Evolutionary conservation across 1,139 yeast species (phyloP), one percentile per base, ranked within the genome.

Genomic region (Kodamaea fungicola): DNA sequence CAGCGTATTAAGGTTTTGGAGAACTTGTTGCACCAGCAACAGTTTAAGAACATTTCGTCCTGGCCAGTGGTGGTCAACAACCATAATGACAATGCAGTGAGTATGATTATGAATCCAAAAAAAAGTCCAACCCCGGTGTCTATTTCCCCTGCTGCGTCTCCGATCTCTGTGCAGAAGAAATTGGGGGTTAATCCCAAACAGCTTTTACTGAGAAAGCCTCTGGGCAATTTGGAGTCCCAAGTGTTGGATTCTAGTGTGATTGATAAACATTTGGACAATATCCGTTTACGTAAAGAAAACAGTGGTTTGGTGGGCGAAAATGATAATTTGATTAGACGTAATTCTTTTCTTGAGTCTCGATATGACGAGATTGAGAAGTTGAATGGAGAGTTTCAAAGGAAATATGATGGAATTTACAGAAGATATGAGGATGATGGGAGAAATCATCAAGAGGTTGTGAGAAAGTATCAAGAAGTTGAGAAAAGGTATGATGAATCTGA

Each of bases 21-120:
- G 49, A 78, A 74, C 40, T 57, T 83, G 24, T 57, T 84, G 9
- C 89, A 83, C 52, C 87, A 82, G 47, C 80, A 76, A 33, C 83
- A 76, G 44, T 78, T 74, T 50, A 73, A 74, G 35, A 75, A 78
- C 42, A 63, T 78, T 22, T 66, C 71, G n/a, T 71, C 67, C 29
- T 78, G 85, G 85, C 83, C 85, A 1, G 57, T 55, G 5, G 47
- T 45, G 7, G 37, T 39, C 31, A 43, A 31, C 8, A 9, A 10
- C 21, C 35, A 22, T 37, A 7, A 38, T 6, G 58, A 50, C 32
- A 44, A 48, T 33, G 42, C 48, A 34, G 43, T 45, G 39, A 57
- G 64, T 38, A 42, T 59, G 50, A 44, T 54, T 16, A 38, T 54
- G 21, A 55, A 42, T 24, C 32, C 46, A 24, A 37, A 16, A 21